Evolutionary conservation across 441 rosid genomes (phyloP).

Genomic region (Populus tomentosa): DNA sequence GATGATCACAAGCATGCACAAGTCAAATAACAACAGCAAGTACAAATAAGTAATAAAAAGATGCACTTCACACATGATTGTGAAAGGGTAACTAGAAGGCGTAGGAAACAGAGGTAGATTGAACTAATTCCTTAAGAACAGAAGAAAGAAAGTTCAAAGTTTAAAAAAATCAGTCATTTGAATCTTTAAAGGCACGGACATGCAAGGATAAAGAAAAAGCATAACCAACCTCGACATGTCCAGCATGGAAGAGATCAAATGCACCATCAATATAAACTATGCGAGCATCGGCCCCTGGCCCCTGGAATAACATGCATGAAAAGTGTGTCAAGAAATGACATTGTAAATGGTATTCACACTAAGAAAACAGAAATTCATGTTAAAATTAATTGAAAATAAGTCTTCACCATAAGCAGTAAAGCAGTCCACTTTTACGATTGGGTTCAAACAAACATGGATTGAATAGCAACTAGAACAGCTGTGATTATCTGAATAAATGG

Average conservation of each 20-base stretch:
- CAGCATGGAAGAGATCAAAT: conserved; percentile 72
- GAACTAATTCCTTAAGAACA: neutral
- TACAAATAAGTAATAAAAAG: neutral
- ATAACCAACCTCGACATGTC: conserved; percentile 56
- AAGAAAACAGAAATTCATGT: neutral
- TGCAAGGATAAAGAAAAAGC: neutral
- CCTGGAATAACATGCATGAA: conserved; percentile 29
- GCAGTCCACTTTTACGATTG: neutral
- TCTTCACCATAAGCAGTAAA: neutral
- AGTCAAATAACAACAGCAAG: neutral
- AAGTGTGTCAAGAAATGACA: neutral
- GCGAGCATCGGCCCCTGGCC: conserved; percentile 50
- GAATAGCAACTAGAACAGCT: neutral
- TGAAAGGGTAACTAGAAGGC: neutral
- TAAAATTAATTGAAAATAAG: neutral
- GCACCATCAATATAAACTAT: conserved; percentile 65
- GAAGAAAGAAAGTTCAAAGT: neutral
- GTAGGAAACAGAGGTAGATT: neutral
- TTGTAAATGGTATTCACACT: neutral
- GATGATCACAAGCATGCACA: neutral
- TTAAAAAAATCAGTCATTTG: neutral
- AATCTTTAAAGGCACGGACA: neutral
- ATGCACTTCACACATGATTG: neutral
- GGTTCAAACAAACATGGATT: neutral
- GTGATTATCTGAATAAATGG: too few relatives aligned